A percentile compares a stretch with the other conserved stretches of the same genome.
Evolutionary conservation across 331 rosid species (phyloP).

Genomic region (Telfairia occidentalis): DNA sequence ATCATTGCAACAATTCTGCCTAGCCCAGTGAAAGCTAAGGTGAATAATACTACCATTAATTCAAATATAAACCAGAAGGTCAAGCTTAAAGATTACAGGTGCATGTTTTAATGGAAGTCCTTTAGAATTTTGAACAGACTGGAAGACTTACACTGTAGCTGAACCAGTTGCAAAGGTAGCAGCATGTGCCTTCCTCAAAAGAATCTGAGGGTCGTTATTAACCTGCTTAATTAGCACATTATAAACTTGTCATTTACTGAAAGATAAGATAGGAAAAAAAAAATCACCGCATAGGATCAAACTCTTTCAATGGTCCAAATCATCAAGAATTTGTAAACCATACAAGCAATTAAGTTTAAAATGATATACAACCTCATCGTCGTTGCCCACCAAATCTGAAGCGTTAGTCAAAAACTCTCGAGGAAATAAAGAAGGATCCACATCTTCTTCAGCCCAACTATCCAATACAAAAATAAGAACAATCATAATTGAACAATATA

Average conservation of each 20-base stretch:
- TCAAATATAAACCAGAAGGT: neutral
- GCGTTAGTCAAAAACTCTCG: slow-evolving; percentile 66
- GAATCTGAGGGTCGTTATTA: slow-evolving; percentile 64
- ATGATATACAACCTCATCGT: slow-evolving; percentile 51
- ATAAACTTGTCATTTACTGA: neutral
- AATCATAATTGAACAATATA: neutral
- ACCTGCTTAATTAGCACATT: slow-evolving; percentile 40
- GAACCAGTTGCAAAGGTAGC: slow-evolving; percentile 76
- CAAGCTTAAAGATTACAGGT: neutral
- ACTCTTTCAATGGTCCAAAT: neutral
- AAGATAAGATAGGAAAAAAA: neutral
- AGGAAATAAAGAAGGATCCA: slow-evolving; percentile 87
- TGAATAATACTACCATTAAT: neutral
- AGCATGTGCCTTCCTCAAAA: slow-evolving; percentile 83
- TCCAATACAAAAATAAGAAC: slow-evolving; percentile 5
- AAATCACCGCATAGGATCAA: neutral
- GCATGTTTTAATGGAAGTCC: neutral
- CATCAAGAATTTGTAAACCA: neutral
- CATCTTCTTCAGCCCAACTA: slow-evolving; percentile 88
- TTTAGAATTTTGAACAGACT: neutral
- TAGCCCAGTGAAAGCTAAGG: slow-evolving; percentile 12
- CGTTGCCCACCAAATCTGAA: slow-evolving; percentile 35
- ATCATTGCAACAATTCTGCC: slow-evolving; percentile 68
- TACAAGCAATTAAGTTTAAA: neutral
- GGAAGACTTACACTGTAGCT: slow-evolving; percentile 70